Conservation (phyloP, 2,329 filamentous ascomycete species). For the Colletotrichum lentis region DNA sequence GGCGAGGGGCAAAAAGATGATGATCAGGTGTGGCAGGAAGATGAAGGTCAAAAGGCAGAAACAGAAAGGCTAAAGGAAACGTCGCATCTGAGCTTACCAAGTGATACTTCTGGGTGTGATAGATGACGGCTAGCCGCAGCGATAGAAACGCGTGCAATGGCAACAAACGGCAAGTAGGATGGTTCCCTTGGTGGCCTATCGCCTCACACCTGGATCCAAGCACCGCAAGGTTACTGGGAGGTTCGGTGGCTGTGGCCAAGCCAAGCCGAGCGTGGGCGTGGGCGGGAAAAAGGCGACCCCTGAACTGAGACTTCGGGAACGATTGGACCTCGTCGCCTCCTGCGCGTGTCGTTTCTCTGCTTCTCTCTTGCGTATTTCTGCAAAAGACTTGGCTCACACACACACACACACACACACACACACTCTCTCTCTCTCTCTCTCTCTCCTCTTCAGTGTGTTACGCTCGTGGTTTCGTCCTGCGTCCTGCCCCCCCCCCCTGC, state of each 20-base stretch:
- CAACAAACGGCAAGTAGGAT: constrained; percentile 27
- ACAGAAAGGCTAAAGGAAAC: constrained; percentile 5
- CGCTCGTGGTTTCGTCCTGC: constrained; percentile 7
- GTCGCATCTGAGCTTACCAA: constrained; percentile 32
- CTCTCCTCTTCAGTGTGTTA: not conserved
- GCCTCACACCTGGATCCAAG: constrained; percentile 31
- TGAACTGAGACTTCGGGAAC: constrained; percentile 32
- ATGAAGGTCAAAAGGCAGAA: not conserved
- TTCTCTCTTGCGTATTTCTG: constrained; percentile 8
- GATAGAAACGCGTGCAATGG: constrained; percentile 17
- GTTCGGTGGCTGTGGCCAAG: constrained; percentile 31
- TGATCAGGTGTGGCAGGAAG: constrained; percentile 6
- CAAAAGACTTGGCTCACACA: not conserved
- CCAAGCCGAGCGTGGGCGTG: constrained; percentile 23
- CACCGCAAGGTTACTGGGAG: constrained; percentile 28
- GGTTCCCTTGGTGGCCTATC: constrained; percentile 34
- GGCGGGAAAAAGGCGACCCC: constrained; percentile 21
- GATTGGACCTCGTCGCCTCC: constrained; percentile 29
- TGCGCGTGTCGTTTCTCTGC: constrained; percentile 12
- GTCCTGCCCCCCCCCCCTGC: not conserved
- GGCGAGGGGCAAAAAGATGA: not conserved
- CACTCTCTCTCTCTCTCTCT: no score
- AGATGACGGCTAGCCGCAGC: constrained; percentile 30
- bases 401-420: not conserved
- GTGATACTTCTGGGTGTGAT: constrained; percentile 16